A percentile compares a stretch with the other conserved stretches of the same genome.
Evolutionary conservation across 495 filamentous ascomycete genomes (phyloP).

Genomic region (Penicillium flavigenum): DNA sequence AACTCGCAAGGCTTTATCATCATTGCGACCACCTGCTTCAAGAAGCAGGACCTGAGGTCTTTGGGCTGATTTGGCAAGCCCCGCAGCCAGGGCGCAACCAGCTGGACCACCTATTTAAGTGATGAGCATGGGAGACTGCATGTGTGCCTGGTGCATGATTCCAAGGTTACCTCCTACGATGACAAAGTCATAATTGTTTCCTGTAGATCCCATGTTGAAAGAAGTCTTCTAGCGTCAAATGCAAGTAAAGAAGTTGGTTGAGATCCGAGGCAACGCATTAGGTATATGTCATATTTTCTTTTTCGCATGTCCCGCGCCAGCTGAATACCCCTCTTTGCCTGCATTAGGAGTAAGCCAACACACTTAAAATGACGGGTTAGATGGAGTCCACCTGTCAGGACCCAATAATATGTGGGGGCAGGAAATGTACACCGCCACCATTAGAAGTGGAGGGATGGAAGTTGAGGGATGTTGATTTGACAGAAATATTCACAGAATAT

Average conservation of each 20-base stretch:
- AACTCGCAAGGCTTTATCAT: constrained; percentile 45
- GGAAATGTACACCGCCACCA: neutral
- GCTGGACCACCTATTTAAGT: constrained; percentile 53
- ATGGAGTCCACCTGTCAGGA: too few relatives aligned
- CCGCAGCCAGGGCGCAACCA: constrained; percentile 49
- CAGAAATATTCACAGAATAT: neutral
- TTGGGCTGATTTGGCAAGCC: constrained; percentile 44
- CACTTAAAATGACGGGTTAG: too few relatives aligned
- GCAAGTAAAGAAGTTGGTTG: neutral
- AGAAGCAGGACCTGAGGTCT: constrained; percentile 55
- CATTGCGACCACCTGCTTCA: constrained; percentile 55
- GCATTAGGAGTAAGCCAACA: neutral
- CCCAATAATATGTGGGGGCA: neutral
- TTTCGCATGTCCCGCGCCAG: too few relatives aligned
- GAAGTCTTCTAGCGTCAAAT: neutral
- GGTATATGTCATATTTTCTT: neutral
- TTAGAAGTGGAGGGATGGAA: neutral
- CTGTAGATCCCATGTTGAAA: constrained; percentile 12
- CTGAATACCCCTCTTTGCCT: too few relatives aligned
- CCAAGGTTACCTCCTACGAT: constrained; percentile 51
- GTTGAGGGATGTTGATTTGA: neutral
- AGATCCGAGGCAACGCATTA: neutral
- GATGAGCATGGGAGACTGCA: neutral
- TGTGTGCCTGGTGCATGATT: constrained; percentile 10
- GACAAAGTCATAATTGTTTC: constrained; percentile 50